Evolutionary conservation across 2,329 filamentous ascomycete species (phyloP).

Genomic region (Aspergillus neotritici): DNA sequence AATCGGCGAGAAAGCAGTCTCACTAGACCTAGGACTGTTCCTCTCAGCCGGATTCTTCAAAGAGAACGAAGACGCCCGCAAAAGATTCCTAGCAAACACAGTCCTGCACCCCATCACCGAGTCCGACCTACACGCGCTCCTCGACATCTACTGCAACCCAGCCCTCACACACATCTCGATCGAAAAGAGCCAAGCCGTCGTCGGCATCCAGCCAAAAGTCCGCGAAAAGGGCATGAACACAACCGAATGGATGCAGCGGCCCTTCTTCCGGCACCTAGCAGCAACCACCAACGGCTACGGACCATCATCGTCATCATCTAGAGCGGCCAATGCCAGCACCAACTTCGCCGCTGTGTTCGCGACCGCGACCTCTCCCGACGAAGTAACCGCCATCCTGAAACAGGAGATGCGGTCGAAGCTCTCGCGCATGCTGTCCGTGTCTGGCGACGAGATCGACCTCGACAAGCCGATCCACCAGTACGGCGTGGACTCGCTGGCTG

Average conservation of each 20-base stretch:
- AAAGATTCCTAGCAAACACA: neutral
- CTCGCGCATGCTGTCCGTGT: slow-evolving; percentile 29
- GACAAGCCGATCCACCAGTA: slow-evolving; percentile 26
- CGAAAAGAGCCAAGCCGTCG: slow-evolving; percentile 1
- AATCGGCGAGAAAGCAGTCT: slow-evolving; percentile 8
- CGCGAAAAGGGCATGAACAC: neutral
- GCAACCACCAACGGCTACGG: too few species aligned
- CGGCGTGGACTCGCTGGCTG: slow-evolving; percentile 30
- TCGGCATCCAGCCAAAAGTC: slow-evolving; percentile 4
- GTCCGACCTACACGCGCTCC: slow-evolving; percentile 13
- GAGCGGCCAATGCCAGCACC: neutral
- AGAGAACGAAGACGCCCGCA: slow-evolving; percentile 9
- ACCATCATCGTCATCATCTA: too few species aligned
- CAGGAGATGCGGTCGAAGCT: slow-evolving; percentile 26
- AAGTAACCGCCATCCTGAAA: slow-evolving; percentile 3
- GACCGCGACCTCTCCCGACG: slow-evolving; percentile 1
- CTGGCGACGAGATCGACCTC: slow-evolving; percentile 25
- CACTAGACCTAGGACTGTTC: slow-evolving; percentile 20
- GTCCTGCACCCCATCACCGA: slow-evolving; percentile 13
- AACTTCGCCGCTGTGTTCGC: slow-evolving; percentile 1
- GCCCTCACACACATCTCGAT: neutral
- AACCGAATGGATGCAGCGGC: slow-evolving; percentile 4
- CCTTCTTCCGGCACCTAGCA: slow-evolving; percentile 2
- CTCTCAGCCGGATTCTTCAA: slow-evolving; percentile 21
- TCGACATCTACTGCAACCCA: slow-evolving; percentile 9